Evolutionary conservation across 805 yeast species (phyloP), one percentile per base, ranked within the genome.

Genomic region (Blastobotrys chiropterorum): DNA sequence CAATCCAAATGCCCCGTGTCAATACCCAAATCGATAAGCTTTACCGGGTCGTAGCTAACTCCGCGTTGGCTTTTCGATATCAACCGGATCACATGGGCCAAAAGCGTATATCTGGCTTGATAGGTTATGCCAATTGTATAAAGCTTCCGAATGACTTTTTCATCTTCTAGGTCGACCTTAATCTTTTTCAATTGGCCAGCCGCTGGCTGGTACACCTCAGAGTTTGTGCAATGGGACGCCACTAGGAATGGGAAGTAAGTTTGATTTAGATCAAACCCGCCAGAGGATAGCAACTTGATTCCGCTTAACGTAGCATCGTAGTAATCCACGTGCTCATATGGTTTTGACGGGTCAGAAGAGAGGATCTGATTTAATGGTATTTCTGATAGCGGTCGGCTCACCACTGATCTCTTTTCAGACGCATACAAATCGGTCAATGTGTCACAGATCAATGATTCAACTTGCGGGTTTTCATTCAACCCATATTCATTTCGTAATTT

Each of bases 221-320:
- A 75, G 8, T 77, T 72, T 0, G 77, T 62, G 61, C 87, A 95
- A 13, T 78, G 73, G 2, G 85, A 72, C 0, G 86, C 96, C 30
- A 86, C 73, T 2, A 86, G 62, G 1, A 83, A 68, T 1, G 86
- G 81, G 5, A 80, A 58, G 5, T 73, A 64, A 22, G 77, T 61
- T 16, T 65, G 49, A 2, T 64, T 61, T 3, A 71, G 71, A n/a
- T 69, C 59, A 46, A 76, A 72, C 0, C 77, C 78, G 53, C 69
- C 56, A 49, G 78, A 67, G 44, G 61, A 51, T 63, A 61, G 51
- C 44, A 84, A 67, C 59, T 73, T 58, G 54, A 78, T 46, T 0
- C 79, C 69, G 8, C 75, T 71, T 3, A 52, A 55, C 54, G 77
- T 81, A 47, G 69, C 72, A 3, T 52, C 58, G 1, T 67, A 26